These are phyloP conservation scores for Ulmus americana DNA, from an alignment of 331 rosid genomes.

Conservation along the genomic window DNA sequence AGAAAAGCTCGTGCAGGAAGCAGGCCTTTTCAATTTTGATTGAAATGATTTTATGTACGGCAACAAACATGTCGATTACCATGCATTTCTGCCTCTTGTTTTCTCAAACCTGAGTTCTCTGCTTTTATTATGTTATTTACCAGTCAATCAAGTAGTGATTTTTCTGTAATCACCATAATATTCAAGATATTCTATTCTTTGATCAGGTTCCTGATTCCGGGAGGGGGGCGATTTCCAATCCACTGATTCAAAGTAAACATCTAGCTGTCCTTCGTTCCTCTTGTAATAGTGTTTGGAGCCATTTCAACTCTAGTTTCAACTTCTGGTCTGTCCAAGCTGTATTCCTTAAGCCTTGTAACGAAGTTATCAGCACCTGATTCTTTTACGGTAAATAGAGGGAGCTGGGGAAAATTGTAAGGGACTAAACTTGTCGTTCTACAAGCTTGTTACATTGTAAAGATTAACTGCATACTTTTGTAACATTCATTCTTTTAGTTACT, in stretches of 20 bases:
- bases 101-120: background rate
- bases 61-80: background rate
- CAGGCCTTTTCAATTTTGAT: background rate
- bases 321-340: constrained; percentile 2
- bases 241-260: background rate
- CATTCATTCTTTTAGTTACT: background rate
- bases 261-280: background rate
- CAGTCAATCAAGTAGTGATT: background rate
- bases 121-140: no score
- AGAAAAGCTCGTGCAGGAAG: background rate
- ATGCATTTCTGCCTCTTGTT: background rate
- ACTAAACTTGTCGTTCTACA: background rate
- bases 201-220: background rate
- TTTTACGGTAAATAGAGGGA: constrained; percentile 10
- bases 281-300: background rate
- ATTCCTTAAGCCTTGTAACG: background rate
- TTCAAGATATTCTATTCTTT: background rate
- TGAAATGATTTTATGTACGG: background rate
- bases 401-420: background rate
- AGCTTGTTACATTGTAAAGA: background rate
- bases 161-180: background rate
- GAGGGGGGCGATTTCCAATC: background rate
- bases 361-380: constrained; percentile 6
- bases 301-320: background rate
- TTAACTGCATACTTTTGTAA: constrained; percentile 8